A percentile compares a stretch with the other conserved stretches of the same genome.
Evolutionary conservation across 306 rosid genomes (phyloP).

Genomic region (Leucaena leucocephala): DNA sequence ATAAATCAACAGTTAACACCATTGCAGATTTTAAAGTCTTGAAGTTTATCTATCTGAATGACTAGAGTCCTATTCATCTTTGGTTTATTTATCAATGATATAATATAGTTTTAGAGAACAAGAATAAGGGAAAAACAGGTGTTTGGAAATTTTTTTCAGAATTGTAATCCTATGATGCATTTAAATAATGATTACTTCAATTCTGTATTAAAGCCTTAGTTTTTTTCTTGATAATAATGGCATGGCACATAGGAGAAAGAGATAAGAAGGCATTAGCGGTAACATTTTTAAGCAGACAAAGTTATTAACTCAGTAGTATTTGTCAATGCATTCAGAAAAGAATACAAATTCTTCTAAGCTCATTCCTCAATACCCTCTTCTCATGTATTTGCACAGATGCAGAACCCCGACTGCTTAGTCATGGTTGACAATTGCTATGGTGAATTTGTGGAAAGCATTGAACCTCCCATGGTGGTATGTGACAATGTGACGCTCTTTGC

Average conservation of each 20-base stretch:
- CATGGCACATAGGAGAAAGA: background rate
- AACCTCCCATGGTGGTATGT: conserved; percentile 94
- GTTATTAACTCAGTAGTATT: background rate
- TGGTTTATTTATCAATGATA: background rate
- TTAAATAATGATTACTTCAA: background rate
- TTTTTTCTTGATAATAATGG: background rate
- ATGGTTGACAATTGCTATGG: conserved; percentile 99
- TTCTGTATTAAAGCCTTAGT: background rate
- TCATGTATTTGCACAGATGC: conserved; percentile 53
- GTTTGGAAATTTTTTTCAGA: background rate
- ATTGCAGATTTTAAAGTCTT: conserved; percentile 2
- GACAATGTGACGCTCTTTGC: conserved; percentile 34
- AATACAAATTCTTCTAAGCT: background rate
- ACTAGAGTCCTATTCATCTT: background rate
- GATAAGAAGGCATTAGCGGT: background rate
- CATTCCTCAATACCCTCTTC: background rate
- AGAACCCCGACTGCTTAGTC: conserved; percentile 79
- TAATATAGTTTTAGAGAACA: background rate
- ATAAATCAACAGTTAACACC: background rate
- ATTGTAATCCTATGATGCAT: background rate
- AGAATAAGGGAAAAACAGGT: background rate
- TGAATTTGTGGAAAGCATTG: conserved; percentile 87
- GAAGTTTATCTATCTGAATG: background rate
- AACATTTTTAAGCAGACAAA: background rate
- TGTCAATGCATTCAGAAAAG: no score